A percentile compares a stretch with the other conserved stretches of the same genome.
phyloP scores from a whole-genome alignment of 2,329 filamentous ascomycete genomes.

The Colletotrichum godetiae region DNA sequence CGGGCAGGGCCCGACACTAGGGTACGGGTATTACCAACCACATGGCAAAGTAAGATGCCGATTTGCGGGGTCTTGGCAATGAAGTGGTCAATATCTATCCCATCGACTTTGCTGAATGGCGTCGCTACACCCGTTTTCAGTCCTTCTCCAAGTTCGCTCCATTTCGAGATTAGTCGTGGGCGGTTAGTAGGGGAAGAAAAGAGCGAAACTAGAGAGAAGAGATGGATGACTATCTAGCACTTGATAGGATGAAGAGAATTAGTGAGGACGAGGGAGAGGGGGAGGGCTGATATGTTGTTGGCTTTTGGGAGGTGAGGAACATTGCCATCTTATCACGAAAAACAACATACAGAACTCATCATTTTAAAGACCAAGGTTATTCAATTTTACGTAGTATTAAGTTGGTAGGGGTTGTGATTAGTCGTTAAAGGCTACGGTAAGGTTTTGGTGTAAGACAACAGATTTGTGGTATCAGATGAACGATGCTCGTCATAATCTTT shows the following conservation, averaged over 20 bases:
- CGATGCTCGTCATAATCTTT: not conserved
- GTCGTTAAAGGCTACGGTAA: not conserved
- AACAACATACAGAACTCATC: not conserved
- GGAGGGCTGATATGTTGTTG: too few species aligned
- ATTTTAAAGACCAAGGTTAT: not conserved
- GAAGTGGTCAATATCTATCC: too few species aligned
- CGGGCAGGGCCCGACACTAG: not conserved
- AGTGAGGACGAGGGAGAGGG: too few species aligned
- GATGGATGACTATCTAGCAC: too few species aligned
- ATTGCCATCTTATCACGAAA: not conserved
- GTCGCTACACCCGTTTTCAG: too few species aligned
- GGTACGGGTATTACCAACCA: not conserved
- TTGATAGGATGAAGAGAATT: too few species aligned
- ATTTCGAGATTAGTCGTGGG: too few species aligned
- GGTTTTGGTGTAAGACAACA: not conserved
- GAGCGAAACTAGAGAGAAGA: too few species aligned
- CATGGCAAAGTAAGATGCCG: not conserved
- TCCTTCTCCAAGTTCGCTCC: too few species aligned
- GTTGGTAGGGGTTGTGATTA: not conserved
- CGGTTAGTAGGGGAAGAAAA: too few species aligned
- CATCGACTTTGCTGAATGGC: too few species aligned
- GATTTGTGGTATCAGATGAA: constrained; percentile 9
- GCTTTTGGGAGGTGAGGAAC: too few species aligned
- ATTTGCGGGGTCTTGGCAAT: not conserved
- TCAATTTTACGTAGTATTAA: not conserved